Base-by-base conservation (phyloP, 495 filamentous ascomycete species). In the Xylaria castorea region DNA sequence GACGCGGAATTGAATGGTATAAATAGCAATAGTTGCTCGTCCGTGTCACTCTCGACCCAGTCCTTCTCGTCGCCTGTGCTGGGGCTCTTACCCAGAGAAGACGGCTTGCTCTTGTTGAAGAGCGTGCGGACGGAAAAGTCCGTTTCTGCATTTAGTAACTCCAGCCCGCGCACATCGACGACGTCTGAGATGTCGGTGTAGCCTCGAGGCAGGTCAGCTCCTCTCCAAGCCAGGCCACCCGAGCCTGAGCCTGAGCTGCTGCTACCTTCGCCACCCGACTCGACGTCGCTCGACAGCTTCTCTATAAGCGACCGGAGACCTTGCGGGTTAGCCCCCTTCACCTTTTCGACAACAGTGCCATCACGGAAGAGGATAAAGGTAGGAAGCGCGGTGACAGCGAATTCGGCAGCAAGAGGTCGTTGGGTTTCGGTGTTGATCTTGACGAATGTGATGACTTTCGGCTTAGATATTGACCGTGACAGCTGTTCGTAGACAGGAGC, bases 41-140 rank as follows among this genome's bases (percentile, higher is more conserved):
- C 96, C n/a, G 95, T 97, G 78, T 98, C 97, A 78, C 93, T 97
- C 86, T 98, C 94, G n/a, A 98, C 89, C 93, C 94, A 98, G 82
- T 99, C 96, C 66, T 89, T 89, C 20, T 53, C 80, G 20, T 76
- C 81, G 50, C 77, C 77, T 14, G 80, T 80, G 57, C 81, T 86
- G 80, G 92, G 93, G 50, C 88, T 87, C 75, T 92, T 92, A 16
- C 80, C 84, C 50, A 95, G 81, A 1, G 88, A 85, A 61, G 82
- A 82, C 18, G 96, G 96, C 81, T 92, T 92, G 50, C 79, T 85
- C 7, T 73, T 72, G 22, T 92, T 88, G 76, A 99, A 93, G 6
- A 98, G 83, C n/a, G 88, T 89, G 70, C 91, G 84, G 38, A 92
- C 91, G 55, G 81, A 81, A 2, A 92, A 95, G 67, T 87, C 86